Percentiles rank a stretch among this genome's conserved stretches.
phyloP scores from a whole-genome alignment of 495 filamentous ascomycete species.

The Pyrenopolyporus hunteri region DNA sequence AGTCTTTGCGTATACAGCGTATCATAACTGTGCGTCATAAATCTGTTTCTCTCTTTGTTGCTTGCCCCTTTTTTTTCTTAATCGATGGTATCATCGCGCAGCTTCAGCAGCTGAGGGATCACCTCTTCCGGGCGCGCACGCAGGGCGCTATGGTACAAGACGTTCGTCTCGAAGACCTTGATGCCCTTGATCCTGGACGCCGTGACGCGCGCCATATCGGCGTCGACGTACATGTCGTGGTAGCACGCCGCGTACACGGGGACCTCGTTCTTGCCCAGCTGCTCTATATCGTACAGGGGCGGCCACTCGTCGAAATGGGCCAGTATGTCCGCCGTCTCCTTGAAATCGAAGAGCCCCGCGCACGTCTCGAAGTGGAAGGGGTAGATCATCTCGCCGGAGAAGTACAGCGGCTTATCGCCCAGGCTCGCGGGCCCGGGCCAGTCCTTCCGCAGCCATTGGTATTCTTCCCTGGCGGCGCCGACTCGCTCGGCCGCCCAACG shows the following conservation, averaged over 20 bases:
- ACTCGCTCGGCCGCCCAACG: constrained; percentile 58
- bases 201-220: constrained; percentile 71
- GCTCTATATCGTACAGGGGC: constrained; percentile 73
- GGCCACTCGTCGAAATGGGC: constrained; percentile 73
- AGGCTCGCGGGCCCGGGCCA: constrained; percentile 40
- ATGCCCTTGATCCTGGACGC: constrained; percentile 75
- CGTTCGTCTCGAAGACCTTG: constrained; percentile 84
- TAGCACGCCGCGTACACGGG: constrained; percentile 89
- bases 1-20: neutral
- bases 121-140: constrained; percentile 75
- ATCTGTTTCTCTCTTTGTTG: too few relatives aligned
- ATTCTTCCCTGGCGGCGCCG: constrained; percentile 44
- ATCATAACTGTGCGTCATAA: too few relatives aligned
- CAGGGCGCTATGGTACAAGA: constrained; percentile 84
- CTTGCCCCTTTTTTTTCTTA: too few relatives aligned
- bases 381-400: constrained; percentile 93
- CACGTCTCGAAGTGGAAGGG: constrained; percentile 81
- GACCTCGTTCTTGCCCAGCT: constrained; percentile 78
- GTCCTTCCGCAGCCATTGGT: constrained; percentile 50
- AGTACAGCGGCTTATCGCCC: constrained; percentile 66
- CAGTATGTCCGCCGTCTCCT: constrained; percentile 69
- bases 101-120: constrained; percentile 68
- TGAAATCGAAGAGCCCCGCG: constrained; percentile 68
- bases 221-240: constrained; percentile 96
- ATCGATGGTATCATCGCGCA: constrained; percentile 77